Base-by-base conservation (phyloP, 192 early-diverging fungal genomes). In the Coemansia sp. region DNA sequence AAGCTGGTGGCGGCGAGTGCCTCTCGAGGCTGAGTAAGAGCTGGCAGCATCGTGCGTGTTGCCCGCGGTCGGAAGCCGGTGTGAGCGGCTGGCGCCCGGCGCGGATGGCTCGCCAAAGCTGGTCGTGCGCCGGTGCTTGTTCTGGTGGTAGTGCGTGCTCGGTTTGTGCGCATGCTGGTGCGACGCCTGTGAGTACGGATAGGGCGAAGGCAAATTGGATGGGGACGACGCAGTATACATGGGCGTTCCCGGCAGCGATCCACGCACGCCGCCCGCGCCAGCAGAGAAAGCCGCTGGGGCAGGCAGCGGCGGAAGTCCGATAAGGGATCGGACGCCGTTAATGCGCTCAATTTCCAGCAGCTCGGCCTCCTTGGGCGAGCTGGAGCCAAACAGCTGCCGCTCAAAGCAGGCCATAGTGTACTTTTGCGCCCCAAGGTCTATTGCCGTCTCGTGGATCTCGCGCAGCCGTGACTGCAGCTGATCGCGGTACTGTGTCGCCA, bases 321-420 rank as follows among this genome's bases (percentile, higher is more conserved):
- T 59, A 37, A 77, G 64, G 32, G 63, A 46, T 7, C 74, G 55
- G n/a, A 77, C 60, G 21, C 74, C 67, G 33, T 77, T 70, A 22
- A 66, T 25, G 43, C 74, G 74, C 35, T 77, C 74, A 17, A 77
- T 56, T 48, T 77, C 74, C 43, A 70, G 36, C 52, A 63, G 63
- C 32, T 77, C 74, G 32, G 58, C 36, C 26, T 77, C 74, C 17
- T 43, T 51, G 3, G 72, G 61, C 26, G 74, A 77, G 41, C 60
- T 62, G 7, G 62, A 63, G 1, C 63, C 68, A 15, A 77, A 50
- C 33, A 70, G 45, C 56, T 70, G 63, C 9, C 66, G 58, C 57
- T 77, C 74, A 59, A 77, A 70, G 30, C 48, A 47, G 7, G 60
- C 26, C 63, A 77, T 70, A 1, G 56, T 49, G 11, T 52, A 19